phyloP scores from a whole-genome alignment of 139 green algal species.

The Tetradesmus lagerheimii region DNA sequence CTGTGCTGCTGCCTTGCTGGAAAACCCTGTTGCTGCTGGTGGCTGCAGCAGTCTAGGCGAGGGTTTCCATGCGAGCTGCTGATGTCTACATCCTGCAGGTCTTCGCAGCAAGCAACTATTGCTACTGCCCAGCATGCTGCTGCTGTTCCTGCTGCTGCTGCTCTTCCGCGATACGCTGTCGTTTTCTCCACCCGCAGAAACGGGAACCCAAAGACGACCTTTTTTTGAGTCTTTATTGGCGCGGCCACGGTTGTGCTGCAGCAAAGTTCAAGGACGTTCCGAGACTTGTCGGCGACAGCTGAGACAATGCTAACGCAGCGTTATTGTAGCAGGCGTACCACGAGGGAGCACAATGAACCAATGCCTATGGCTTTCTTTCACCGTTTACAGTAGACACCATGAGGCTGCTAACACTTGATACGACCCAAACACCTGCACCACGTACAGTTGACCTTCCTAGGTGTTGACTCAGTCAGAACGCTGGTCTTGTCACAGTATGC shows the following conservation, averaged over 20 bases:
- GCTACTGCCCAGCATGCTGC: not conserved
- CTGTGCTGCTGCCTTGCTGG: not conserved
- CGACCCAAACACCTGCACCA: not conserved
- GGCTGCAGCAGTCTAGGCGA: not conserved
- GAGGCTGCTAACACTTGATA: not conserved
- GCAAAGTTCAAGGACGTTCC: not conserved
- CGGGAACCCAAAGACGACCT: too few species aligned
- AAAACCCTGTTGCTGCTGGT: not conserved
- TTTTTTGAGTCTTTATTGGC: not conserved
- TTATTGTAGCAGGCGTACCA: too few species aligned
- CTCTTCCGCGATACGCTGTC: too few species aligned
- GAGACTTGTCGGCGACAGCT: not conserved
- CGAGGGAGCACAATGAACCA: too few species aligned
- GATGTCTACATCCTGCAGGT: not conserved
- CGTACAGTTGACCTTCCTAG: not conserved
- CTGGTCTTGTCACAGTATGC: not conserved
- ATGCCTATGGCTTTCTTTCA: too few species aligned
- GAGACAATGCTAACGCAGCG: not conserved
- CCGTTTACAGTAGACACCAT: too few species aligned
- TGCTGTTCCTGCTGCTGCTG: constrained; percentile 18
- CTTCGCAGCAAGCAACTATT: not conserved
- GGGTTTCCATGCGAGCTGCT: not conserved
- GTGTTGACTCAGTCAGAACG: not conserved
- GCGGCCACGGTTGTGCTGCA: not conserved
- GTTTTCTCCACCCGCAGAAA: too few species aligned